Conservation (phyloP, 169 alveolate species). For the Nephromyces sp. region DNA sequence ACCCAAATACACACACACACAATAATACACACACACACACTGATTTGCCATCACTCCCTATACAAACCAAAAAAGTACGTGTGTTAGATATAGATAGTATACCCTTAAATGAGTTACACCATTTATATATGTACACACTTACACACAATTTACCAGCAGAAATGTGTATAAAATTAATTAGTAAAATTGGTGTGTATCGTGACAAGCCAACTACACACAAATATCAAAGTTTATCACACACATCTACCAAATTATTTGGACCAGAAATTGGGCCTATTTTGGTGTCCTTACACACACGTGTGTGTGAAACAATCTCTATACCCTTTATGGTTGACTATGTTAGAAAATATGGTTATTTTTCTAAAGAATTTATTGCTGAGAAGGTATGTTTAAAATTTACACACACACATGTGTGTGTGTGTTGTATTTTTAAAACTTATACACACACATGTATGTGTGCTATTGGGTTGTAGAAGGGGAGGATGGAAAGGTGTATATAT, state of each 20-base stretch:
- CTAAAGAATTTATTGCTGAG: slow-evolving; percentile 20
- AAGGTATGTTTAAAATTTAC: slow-evolving; percentile 2
- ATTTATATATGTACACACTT: slow-evolving; percentile 16
- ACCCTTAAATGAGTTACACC: slow-evolving; percentile 15
- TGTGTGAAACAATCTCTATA: slow-evolving; percentile 20
- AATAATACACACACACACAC: too few relatives aligned
- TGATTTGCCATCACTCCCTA: too few relatives aligned
- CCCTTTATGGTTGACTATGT: slow-evolving; percentile 28
- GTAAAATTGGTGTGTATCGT: slow-evolving; percentile 22
- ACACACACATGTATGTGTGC: too few relatives aligned
- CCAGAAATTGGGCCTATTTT: slow-evolving; percentile 8
- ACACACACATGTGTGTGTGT: too few relatives aligned
- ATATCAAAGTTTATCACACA: not conserved
- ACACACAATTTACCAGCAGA: slow-evolving; percentile 35
- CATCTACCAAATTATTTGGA: slow-evolving; percentile 9
- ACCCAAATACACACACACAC: too few relatives aligned
- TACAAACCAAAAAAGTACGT: too few relatives aligned
- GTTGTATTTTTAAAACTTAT: too few relatives aligned
- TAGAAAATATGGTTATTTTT: slow-evolving; percentile 26
- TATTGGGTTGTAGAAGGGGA: too few relatives aligned
- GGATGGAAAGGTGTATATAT: too few relatives aligned
- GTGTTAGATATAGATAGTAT: slow-evolving; percentile 30
- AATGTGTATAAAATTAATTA: slow-evolving; percentile 18
- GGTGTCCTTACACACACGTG: slow-evolving; percentile 2
- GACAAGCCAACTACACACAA: slow-evolving; percentile 13